A percentile compares a stretch with the other conserved stretches of the same genome.
Evolutionary conservation across 345 rosid genomes (phyloP).

Genomic region (Orychophragmus violaceus): DNA sequence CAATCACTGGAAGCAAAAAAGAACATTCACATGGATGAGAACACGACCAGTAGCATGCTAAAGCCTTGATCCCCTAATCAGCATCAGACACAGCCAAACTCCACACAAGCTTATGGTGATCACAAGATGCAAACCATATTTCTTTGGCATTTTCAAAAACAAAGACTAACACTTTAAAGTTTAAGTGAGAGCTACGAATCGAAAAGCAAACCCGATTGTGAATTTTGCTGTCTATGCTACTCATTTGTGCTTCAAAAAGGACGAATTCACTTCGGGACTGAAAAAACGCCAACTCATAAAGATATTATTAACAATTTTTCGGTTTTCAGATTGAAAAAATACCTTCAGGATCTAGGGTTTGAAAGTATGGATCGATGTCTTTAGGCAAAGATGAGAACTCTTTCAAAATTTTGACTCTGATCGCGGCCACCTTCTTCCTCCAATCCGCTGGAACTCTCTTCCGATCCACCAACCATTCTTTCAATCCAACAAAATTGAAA

Average conservation of each 20-base stretch:
- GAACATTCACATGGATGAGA: constrained; percentile 5
- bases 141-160: neutral
- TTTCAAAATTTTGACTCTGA: constrained; percentile 62
- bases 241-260: neutral
- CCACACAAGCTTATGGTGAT: neutral
- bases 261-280: neutral
- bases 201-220: neutral
- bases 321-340: neutral
- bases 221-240: neutral
- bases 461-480: constrained; percentile 98
- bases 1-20: constrained; percentile 48
- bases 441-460: constrained; percentile 88
- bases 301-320: neutral
- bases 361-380: constrained; percentile 74
- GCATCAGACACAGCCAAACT: neutral
- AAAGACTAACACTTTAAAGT: neutral
- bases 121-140: neutral
- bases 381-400: constrained; percentile 72
- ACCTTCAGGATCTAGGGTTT: constrained; percentile 76
- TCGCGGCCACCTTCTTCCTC: constrained; percentile 67
- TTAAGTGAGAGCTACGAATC: neutral
- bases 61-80: neutral
- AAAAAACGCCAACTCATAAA: neutral
- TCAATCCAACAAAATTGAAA: constrained; percentile 11
- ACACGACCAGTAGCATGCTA: neutral